Evolutionary conservation across 306 rosid genomes (phyloP).

Genomic region (Inga laurina): DNA sequence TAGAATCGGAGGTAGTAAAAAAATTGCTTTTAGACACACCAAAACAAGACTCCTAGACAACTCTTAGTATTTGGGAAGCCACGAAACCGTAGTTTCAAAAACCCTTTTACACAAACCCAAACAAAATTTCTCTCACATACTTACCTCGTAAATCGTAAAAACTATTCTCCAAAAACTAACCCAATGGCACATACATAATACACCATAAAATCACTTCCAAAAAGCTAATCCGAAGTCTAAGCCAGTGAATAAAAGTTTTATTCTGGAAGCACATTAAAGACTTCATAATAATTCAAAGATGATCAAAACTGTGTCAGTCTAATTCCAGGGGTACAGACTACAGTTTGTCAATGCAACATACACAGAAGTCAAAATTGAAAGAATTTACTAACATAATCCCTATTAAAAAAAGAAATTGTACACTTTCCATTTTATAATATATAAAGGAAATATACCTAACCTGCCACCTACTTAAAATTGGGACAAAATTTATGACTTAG

Average conservation of each 20-base stretch:
- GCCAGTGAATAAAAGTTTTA: not conserved
- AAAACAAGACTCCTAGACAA: too few relatives aligned
- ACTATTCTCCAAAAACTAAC: too few relatives aligned
- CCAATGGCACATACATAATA: too few relatives aligned
- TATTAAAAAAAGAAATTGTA: constrained; percentile 27
- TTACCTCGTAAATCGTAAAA: too few relatives aligned
- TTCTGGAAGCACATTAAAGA: not conserved
- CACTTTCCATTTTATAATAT: constrained; percentile 29
- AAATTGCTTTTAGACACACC: too few relatives aligned
- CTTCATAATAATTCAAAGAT: not conserved
- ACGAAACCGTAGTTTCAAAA: too few relatives aligned
- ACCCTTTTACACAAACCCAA: too few relatives aligned
- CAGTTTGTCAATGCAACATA: constrained; percentile 7
- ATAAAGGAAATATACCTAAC: constrained; percentile 29
- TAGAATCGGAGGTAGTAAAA: too few relatives aligned
- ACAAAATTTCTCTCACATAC: too few relatives aligned
- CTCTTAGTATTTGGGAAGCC: too few relatives aligned
- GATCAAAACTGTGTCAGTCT: not conserved
- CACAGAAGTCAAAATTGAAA: constrained; percentile 31
- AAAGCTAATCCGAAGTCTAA: too few relatives aligned
- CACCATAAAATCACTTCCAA: too few relatives aligned
- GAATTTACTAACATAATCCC: constrained; percentile 52
- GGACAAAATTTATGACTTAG: constrained; percentile 27
- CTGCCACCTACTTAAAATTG: constrained; percentile 23
- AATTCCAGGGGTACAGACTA: not conserved